Evolutionary conservation across 345 rosid genomes (phyloP).

Genomic region (Passiflora organensis): DNA sequence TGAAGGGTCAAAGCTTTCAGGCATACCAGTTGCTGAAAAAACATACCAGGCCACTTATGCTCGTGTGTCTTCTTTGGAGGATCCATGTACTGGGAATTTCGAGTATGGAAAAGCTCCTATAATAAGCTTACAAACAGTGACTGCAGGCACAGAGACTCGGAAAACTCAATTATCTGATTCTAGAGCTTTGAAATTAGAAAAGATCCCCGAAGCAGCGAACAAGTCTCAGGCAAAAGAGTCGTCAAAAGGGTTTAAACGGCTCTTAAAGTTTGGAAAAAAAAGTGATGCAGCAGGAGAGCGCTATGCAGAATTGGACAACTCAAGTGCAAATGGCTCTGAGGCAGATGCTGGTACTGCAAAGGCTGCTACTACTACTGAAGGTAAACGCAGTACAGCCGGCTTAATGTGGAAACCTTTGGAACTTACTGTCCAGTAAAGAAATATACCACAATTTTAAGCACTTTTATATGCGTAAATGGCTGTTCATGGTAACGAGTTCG

Average conservation of each 20-base stretch:
- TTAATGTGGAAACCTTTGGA: not conserved
- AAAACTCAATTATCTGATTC: constrained; percentile 43
- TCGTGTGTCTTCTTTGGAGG: constrained; percentile 70
- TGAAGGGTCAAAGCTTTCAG: constrained; percentile 40
- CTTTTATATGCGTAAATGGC: no score
- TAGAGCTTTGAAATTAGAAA: constrained; percentile 38
- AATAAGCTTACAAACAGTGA: constrained; percentile 29
- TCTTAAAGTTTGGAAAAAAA: constrained; percentile 75
- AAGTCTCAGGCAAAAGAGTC: constrained; percentile 60
- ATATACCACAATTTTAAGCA: no score
- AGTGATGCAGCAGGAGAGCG: constrained; percentile 47
- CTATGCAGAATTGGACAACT: constrained; percentile 28
- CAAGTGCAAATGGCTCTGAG: constrained; percentile 24
- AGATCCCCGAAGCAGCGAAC: constrained; percentile 51
- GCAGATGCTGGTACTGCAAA: constrained; percentile 22
- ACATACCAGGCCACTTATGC: constrained; percentile 71
- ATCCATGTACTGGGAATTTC: constrained; percentile 47
- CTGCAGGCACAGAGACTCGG: constrained; percentile 28
- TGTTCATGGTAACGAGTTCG: no score
- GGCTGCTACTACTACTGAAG: constrained; percentile 28
- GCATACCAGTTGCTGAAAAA: constrained; percentile 34
- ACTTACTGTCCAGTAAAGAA: no score
- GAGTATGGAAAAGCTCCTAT: constrained; percentile 56
- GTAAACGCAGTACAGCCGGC: constrained; percentile 9
- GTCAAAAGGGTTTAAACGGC: constrained; percentile 59